These are phyloP conservation scores for Salix udensis DNA, from an alignment of 345 rosid genomes.

Conservation along the genomic window DNA sequence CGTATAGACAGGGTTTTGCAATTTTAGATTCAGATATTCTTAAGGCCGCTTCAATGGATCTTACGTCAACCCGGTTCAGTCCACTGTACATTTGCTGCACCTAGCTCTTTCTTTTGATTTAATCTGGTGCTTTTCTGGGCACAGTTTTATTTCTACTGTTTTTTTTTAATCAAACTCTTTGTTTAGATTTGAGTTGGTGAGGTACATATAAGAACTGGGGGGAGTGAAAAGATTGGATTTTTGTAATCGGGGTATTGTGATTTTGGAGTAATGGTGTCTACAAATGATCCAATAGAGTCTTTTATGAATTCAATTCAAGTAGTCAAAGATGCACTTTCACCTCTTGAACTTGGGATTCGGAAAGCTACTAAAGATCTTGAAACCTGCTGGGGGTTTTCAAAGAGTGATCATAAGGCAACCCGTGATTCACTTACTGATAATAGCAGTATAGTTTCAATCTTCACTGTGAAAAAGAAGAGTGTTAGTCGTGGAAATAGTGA, in stretches of 20 bases:
- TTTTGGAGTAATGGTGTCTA: slow-evolving; percentile 53
- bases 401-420: slow-evolving; percentile 30
- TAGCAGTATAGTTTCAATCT: slow-evolving; percentile 28
- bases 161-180: neutral
- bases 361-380: slow-evolving; percentile 71
- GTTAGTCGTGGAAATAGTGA: slow-evolving; percentile 17
- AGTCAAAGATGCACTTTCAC: slow-evolving; percentile 58
- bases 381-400: slow-evolving; percentile 43
- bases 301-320: slow-evolving; percentile 65
- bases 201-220: neutral
- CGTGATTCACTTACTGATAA: slow-evolving; percentile 17
- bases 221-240: neutral
- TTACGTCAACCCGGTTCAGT: slow-evolving; percentile 1
- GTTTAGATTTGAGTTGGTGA: neutral
- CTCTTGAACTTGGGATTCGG: slow-evolving; percentile 56
- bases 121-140: neutral
- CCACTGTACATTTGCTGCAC: neutral
- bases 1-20: slow-evolving; percentile 7
- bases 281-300: slow-evolving; percentile 63
- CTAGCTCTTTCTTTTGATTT: neutral
- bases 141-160: neutral
- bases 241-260: neutral
- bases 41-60: slow-evolving; percentile 11
- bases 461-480: slow-evolving; percentile 31
- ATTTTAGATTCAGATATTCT: neutral